Conservation (phyloP, 75 land plant genomes). For the Ceratopteris richardii region DNA sequence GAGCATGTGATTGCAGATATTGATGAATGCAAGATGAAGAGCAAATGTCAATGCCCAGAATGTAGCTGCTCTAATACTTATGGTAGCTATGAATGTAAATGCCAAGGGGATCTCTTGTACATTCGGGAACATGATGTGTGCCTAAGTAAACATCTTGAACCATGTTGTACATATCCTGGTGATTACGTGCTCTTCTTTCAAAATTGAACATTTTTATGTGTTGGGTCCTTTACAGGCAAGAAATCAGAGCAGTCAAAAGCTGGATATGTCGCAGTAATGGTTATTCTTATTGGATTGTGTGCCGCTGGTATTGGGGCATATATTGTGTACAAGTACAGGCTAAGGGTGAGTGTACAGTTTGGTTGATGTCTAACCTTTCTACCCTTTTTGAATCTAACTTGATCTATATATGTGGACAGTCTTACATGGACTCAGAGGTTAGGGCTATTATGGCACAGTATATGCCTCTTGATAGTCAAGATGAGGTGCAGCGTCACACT, state of each 20-base stretch:
- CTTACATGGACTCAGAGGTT: conserved; percentile 95
- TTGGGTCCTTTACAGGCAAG: conserved; percentile 21
- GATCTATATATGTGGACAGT: conserved; percentile 27
- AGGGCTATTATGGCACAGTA: conserved; percentile 69
- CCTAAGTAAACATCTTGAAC: conserved; percentile 12
- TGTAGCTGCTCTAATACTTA: conserved; percentile 31
- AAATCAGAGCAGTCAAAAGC: conserved; percentile 17
- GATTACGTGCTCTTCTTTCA: too few species aligned
- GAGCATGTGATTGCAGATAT: conserved; percentile 19
- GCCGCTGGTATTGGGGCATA: conserved; percentile 57
- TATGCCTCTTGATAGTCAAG: conserved; percentile 69
- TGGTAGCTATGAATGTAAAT: conserved; percentile 30
- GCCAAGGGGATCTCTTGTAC: conserved; percentile 31
- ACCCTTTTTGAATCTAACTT: neutral
- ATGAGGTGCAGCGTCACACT: conserved; percentile 31
- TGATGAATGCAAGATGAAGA: conserved; percentile 17
- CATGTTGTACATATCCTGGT: neutral
- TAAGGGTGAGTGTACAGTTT: conserved; percentile 34
- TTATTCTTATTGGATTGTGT: conserved; percentile 49
- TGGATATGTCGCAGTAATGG: conserved; percentile 51
- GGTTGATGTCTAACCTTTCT: neutral
- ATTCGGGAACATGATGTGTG: conserved; percentile 32
- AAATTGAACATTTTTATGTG: neutral
- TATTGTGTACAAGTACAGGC: conserved; percentile 60
- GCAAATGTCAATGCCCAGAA: conserved; percentile 25